Evolutionary conservation across 441 rosid species (phyloP), one percentile per base, ranked within the genome.

Genomic region (Erodium chrysanthum): DNA sequence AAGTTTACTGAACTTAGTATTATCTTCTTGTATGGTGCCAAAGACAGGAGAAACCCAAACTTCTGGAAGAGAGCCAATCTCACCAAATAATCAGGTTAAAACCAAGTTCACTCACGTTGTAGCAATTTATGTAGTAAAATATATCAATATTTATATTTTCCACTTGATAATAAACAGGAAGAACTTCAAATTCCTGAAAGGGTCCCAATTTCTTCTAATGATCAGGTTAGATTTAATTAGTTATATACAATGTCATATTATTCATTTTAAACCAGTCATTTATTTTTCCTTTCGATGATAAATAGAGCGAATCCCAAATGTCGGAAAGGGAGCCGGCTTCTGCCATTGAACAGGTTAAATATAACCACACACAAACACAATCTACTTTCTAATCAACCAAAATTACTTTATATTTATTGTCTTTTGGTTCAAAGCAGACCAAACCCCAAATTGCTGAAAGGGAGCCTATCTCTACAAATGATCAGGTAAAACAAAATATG

Each of bases 31-130:
- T 54, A n/a, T 20, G 61, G 27, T 54, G 61, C 5, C 25, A 20
- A 54, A 54, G 61, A 18, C 9, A 54, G 61, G 61, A 20, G 61
- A 54, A 20, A 20, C 61, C 61, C 61, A 54, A 54, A 54, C 9
- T 54, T 54, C 61, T 54, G 61, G 23, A 54, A 54, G 25, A 21
- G 27, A 54, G 61, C 61, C 61, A 54, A 54, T 27, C 22, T 54
- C 22, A 18, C 22, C 61, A 54, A 54, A 54, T 3, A 20, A 20
- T 20, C 61, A 54, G 61, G 61, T 54, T 7, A 54, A 54, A 54
- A 54, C 61, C 25, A 54, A 54, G 20, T 25, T 8, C 61, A 54
- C 27, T 54, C 4, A 18, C 10, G 20, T 54, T 20, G 61, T 54
- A 54, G 27, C 61, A 54, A 5, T 18, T 18, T 10, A 54, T 18